Evolutionary conservation across 1,284 basidiomycete species (phyloP).

Genomic region (Coniferiporia sulphurascens): DNA sequence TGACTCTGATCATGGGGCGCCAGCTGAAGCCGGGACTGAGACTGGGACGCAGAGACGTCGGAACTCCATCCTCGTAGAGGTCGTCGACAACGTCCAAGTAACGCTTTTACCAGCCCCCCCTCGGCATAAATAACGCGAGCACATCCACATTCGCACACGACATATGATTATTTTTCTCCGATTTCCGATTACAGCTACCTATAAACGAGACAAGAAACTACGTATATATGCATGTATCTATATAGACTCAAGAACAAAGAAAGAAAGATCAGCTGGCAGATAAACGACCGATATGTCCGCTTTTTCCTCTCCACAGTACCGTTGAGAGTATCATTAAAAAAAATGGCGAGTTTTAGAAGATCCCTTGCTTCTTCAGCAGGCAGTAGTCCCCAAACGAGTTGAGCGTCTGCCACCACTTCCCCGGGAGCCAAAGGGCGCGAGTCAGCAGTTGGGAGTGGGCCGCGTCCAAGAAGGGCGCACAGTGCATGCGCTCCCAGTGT

Average conservation of each 20-base stretch:
- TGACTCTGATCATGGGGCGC: neutral
- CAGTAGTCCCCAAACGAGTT: slow-evolving; percentile 74
- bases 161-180: too few relatives aligned
- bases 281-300: too few relatives aligned
- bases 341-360: neutral
- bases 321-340: neutral
- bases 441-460: slow-evolving; percentile 67
- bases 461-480: slow-evolving; percentile 78
- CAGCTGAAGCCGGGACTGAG: neutral
- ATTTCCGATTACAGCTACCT: too few relatives aligned
- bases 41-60: neutral
- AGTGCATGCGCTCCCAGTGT: slow-evolving; percentile 74
- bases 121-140: neutral
- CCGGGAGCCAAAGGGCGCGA: slow-evolving; percentile 75
- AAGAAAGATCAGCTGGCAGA: too few relatives aligned
- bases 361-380: slow-evolving; percentile 49
- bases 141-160: too few relatives aligned
- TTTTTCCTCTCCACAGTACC: too few relatives aligned
- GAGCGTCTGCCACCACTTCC: slow-evolving; percentile 52
- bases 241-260: neutral
- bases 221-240: neutral
- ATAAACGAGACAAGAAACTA: neutral
- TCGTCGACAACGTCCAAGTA: slow-evolving; percentile 2
- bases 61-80: slow-evolving; percentile 1
- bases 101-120: slow-evolving; percentile 11